Percentiles rank a stretch among this genome's conserved stretches.
Evolutionary conservation across 177 flowering plant species (phyloP).

Genomic region (Vitis hybrid): DNA sequence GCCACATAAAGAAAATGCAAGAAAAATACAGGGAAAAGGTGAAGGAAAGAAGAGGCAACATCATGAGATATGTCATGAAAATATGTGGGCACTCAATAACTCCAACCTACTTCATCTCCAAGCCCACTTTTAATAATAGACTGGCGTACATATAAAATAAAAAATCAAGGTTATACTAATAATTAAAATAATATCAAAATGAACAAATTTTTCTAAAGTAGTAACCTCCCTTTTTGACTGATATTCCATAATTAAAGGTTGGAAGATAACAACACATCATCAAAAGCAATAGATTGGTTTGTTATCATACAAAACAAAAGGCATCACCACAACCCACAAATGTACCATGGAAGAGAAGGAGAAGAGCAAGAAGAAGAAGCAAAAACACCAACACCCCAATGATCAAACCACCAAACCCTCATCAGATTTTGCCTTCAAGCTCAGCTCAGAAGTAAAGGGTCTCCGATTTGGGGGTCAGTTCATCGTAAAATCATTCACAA

Average conservation of each 20-base stretch:
- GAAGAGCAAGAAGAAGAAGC: conserved; percentile 58
- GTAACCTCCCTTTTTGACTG: conserved; percentile 6
- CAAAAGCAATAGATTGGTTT: conserved; percentile 19
- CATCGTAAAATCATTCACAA: conserved; percentile 86
- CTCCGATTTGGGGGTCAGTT: conserved; percentile 86
- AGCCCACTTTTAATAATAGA: conserved; percentile 2
- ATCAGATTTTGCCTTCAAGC: conserved; percentile 68
- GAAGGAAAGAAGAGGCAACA: conserved; percentile 8
- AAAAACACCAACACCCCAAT: conserved; percentile 62
- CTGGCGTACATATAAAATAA: not conserved
- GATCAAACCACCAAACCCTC: conserved; percentile 44
- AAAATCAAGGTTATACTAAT: not conserved
- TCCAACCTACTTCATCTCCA: conserved; percentile 10
- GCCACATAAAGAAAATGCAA: not conserved
- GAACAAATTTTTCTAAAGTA: conserved; percentile 7
- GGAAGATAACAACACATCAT: not conserved
- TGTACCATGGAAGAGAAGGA: conserved; percentile 47
- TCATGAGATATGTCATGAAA: conserved; percentile 12
- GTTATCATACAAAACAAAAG: conserved; percentile 15
- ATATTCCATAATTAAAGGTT: not conserved
- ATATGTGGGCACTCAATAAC: conserved; percentile 4
- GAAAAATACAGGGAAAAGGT: not conserved
- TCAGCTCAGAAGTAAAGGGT: conserved; percentile 74
- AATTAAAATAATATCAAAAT: not conserved
- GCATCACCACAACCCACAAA: conserved; percentile 3